phyloP scores from a whole-genome alignment of 129 eudicot species.

The Heracleum sosnowskyi region DNA sequence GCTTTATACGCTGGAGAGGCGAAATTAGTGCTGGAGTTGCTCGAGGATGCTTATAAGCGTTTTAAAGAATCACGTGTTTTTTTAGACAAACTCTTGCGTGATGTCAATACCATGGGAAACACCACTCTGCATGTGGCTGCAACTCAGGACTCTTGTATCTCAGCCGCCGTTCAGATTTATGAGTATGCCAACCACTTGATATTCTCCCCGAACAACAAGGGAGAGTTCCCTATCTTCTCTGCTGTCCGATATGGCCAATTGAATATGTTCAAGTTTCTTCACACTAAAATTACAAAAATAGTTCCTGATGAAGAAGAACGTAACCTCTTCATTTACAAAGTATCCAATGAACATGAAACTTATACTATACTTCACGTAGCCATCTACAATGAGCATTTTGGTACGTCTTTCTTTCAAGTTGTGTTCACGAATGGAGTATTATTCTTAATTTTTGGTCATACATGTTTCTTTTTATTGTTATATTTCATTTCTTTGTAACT shows the following conservation, averaged over 20 bases:
- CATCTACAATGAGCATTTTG: conserved; percentile 21
- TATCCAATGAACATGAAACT: background rate
- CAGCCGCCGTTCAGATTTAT: conserved; percentile 15
- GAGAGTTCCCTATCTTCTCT: conserved; percentile 29
- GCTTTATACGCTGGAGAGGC: conserved; percentile 23
- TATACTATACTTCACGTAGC: conserved; percentile 31
- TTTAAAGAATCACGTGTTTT: conserved; percentile 1
- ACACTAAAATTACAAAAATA: background rate
- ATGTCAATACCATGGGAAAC: conserved; percentile 12
- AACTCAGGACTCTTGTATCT: conserved; percentile 16
- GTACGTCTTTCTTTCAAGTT: conserved; percentile 9
- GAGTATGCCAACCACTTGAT: conserved; percentile 16
- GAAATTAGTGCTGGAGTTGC: conserved; percentile 14
- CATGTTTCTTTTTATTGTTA: background rate
- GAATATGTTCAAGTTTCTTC: conserved; percentile 16
- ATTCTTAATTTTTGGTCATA: background rate
- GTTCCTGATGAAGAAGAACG: background rate
- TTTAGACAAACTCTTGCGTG: conserved; percentile 9
- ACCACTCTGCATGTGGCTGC: conserved; percentile 40
- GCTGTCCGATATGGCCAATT: conserved; percentile 38
- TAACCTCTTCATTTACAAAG: background rate
- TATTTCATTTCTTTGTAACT: background rate
- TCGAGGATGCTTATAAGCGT: conserved; percentile 7
- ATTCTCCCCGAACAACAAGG: conserved; percentile 13
- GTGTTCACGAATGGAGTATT: background rate